Evolutionary conservation across 345 rosid genomes (phyloP), one percentile per base, ranked within the genome.

Genomic region (Eucalyptus polybractea): DNA sequence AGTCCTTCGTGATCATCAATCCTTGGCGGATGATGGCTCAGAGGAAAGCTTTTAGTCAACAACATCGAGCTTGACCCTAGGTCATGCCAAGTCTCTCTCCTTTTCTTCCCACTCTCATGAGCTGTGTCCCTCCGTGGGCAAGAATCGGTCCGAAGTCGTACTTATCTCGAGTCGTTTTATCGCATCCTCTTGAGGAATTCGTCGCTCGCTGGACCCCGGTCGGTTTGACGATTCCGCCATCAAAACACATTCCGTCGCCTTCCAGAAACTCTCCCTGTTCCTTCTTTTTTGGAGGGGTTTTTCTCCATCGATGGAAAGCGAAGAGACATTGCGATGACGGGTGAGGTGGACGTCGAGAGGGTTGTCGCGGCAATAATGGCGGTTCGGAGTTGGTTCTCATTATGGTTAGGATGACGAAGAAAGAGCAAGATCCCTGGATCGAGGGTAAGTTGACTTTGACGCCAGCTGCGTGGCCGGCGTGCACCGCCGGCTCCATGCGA

Each of bases 381-480:
- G 85, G 85, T 76, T 76, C 85, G 12, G 15, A 11, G 85, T 11
- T 76, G 85, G 83, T 7, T 40, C 29, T 76, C 85, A 76, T 76
- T 40, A 76, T 37, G 85, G 15, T 40, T 11, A 10, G 85, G 85
- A 40, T 22, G 85, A 11, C 13, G 85, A 21, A 40, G 85, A 11
- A 6, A 11, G 47, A 40, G 85, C 15, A 40, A 21, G 85, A 76
- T 10, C 93, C 93, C 92, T 86, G 24, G 53, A 45, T 89, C 89
- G 87, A 62, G 92, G 96, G 95, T 90, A 90, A 94, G 92, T 92
- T 93, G 96, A 94, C 95, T 76, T 40, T 42, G 47, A 11, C 85
- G 44, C 15, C 13, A 6, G 47, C 29, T 10, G 81, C 44, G 89
- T 40, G 89, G 49, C 88, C 87, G 87, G 67, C 87, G 37, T 86